Evolutionary conservation across 2,329 filamentous ascomycete genomes (phyloP).

Genomic region (Fusarium floridanum): DNA sequence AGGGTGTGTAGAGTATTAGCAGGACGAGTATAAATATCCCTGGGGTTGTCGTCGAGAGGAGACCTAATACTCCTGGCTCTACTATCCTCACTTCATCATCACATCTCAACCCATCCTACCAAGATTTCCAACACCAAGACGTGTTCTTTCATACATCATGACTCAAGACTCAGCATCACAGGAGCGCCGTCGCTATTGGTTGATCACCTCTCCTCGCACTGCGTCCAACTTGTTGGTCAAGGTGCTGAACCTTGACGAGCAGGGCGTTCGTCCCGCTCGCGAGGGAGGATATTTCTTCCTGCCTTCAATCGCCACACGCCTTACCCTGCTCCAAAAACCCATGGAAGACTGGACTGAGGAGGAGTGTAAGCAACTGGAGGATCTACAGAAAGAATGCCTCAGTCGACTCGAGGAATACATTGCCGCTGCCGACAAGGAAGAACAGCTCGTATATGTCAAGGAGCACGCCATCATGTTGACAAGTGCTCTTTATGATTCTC

Average conservation of each 20-base stretch:
- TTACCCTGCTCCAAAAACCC: slow-evolving; percentile 6
- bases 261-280: slow-evolving; percentile 26
- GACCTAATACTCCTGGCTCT: too few relatives aligned
- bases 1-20: neutral
- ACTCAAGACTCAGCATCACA: slow-evolving; percentile 13
- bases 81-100: neutral
- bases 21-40: neutral
- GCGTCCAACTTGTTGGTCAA: slow-evolving; percentile 38
- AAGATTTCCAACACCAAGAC: neutral
- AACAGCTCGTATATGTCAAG: slow-evolving; percentile 26
- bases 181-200: slow-evolving; percentile 27
- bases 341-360: slow-evolving; percentile 33
- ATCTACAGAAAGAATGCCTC: slow-evolving; percentile 11
- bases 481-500: slow-evolving; percentile 18
- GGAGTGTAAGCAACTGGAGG: neutral
- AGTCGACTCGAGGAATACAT: slow-evolving; percentile 29
- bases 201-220: slow-evolving; percentile 35
- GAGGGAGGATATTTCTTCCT: slow-evolving; percentile 40
- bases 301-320: slow-evolving; percentile 5
- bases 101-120: neutral
- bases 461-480: slow-evolving; percentile 33
- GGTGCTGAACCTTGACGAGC: slow-evolving; percentile 36
- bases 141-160: slow-evolving; percentile 9
- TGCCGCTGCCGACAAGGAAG: slow-evolving; percentile 24
- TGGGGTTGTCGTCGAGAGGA: neutral